phyloP scores from a whole-genome alignment of 176 grass and related monocot species.

The Carex cristatella region DNA sequence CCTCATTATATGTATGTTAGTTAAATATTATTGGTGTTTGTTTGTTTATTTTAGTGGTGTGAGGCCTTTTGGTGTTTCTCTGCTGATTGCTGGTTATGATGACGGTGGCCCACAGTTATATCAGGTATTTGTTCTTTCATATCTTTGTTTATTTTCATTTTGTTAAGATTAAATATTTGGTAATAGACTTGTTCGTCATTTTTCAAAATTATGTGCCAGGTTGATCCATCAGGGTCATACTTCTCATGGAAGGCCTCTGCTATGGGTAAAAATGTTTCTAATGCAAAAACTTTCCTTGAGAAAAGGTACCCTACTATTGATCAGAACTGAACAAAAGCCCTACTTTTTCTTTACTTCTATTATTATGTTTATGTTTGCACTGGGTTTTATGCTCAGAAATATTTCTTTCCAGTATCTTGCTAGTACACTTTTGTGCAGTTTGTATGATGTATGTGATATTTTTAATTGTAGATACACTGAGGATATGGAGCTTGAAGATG shows the following conservation, averaged over 20 bases:
- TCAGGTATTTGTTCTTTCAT: constrained; percentile 44
- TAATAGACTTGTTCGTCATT: constrained; percentile 5
- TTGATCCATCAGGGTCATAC: constrained; percentile 95
- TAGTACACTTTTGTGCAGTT: not conserved
- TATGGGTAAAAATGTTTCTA: constrained; percentile 97
- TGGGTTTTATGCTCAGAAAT: not conserved
- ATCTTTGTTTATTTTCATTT: not conserved
- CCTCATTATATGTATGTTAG: constrained; percentile 11
- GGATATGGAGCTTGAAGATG: constrained; percentile 99
- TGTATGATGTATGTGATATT: not conserved
- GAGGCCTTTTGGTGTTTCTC: constrained; percentile 89
- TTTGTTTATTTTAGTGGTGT: constrained; percentile 68
- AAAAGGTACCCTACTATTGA: constrained; percentile 55
- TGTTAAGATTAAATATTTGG: constrained; percentile 11
- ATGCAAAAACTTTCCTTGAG: constrained; percentile 96
- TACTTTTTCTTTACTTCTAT: not conserved
- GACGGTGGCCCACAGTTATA: constrained; percentile 94
- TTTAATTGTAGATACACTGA: constrained; percentile 65
- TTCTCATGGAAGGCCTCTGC: constrained; percentile 99
- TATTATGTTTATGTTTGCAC: not conserved
- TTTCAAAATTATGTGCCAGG: constrained; percentile 33
- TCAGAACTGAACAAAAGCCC: constrained; percentile 16
- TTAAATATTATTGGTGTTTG: not conserved
- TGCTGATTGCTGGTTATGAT: constrained; percentile 89
- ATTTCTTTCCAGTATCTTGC: not conserved